A percentile compares a stretch with the other conserved stretches of the same genome.
Conservation (phyloP, 1,139 yeast species). For the Ogataea hybrid region DNA sequence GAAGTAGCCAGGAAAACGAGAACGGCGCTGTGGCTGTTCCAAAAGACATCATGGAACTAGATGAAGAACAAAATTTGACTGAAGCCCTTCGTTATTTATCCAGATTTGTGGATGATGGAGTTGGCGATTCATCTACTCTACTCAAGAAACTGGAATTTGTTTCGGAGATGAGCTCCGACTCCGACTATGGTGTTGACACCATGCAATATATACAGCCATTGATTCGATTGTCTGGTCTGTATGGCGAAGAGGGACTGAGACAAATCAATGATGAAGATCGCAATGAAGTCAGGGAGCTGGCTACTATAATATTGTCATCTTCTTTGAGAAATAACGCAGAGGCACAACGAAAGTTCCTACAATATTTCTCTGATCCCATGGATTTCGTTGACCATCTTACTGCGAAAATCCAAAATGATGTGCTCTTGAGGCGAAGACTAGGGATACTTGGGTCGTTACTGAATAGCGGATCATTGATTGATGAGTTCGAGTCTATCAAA, state of each 20-base stretch:
- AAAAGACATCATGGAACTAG: not conserved
- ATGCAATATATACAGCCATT: slow-evolving; percentile 27
- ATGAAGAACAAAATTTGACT: slow-evolving; percentile 1
- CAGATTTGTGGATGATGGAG: slow-evolving; percentile 6
- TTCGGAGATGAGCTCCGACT: slow-evolving; percentile 62
- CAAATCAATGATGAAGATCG: slow-evolving; percentile 14
- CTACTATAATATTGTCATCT: slow-evolving; percentile 52
- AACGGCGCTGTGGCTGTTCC: slow-evolving; percentile 6
- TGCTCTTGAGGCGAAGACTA: slow-evolving; percentile 20
- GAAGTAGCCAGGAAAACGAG: slow-evolving; percentile 22
- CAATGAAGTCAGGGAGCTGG: slow-evolving; percentile 40
- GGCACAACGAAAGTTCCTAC: slow-evolving; percentile 41
- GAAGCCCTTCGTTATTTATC: slow-evolving; percentile 7
- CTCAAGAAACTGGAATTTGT: slow-evolving; percentile 44
- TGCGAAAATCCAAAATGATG: not conserved
- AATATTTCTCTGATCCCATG: slow-evolving; percentile 17
- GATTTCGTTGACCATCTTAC: slow-evolving; percentile 20
- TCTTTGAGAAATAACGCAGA: slow-evolving; percentile 71
- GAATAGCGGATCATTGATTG: slow-evolving; percentile 18
- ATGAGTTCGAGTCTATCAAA: slow-evolving; percentile 14
- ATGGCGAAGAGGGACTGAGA: slow-evolving; percentile 14
- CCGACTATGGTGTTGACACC: slow-evolving; percentile 55
- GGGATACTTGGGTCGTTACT: slow-evolving; percentile 28
- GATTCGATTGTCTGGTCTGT: slow-evolving; percentile 26
- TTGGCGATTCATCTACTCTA: slow-evolving; percentile 21